Conservation (phyloP, 176 grass and related monocot species). For the Stipa capillata region DNA sequence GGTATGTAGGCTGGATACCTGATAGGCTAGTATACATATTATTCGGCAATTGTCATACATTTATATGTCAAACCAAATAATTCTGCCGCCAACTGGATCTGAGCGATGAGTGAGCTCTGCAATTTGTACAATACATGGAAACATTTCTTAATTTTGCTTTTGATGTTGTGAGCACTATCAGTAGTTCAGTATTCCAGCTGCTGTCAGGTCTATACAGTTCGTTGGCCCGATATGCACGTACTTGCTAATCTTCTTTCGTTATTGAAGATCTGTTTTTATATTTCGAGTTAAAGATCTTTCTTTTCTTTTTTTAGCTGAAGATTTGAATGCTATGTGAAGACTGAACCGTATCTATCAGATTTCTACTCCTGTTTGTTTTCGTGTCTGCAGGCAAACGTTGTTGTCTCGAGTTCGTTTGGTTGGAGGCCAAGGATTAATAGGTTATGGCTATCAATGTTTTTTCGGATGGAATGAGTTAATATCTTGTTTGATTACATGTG, state of each 20-base stretch:
- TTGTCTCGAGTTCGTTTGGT: no score
- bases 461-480: no score
- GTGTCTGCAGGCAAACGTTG: not conserved
- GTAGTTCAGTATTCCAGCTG: not conserved
- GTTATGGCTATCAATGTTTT: no score
- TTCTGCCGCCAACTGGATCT: not conserved
- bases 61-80: not conserved
- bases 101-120: not conserved
- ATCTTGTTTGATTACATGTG: no score
- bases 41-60: not conserved
- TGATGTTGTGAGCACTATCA: not conserved
- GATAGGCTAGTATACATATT: not conserved
- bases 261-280: not conserved
- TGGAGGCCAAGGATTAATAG: no score
- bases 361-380: not conserved
- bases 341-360: not conserved
- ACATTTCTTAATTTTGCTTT: not conserved
- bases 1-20: not conserved
- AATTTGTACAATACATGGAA: not conserved
- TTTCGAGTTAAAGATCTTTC: no score
- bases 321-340: not conserved
- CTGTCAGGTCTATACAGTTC: not conserved
- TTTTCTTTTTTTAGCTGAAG: not conserved
- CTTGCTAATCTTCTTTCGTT: not conserved
- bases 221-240: not conserved